Evolutionary conservation across 257 asterid species (phyloP).

Genomic region (Solanum gandarillasii): DNA sequence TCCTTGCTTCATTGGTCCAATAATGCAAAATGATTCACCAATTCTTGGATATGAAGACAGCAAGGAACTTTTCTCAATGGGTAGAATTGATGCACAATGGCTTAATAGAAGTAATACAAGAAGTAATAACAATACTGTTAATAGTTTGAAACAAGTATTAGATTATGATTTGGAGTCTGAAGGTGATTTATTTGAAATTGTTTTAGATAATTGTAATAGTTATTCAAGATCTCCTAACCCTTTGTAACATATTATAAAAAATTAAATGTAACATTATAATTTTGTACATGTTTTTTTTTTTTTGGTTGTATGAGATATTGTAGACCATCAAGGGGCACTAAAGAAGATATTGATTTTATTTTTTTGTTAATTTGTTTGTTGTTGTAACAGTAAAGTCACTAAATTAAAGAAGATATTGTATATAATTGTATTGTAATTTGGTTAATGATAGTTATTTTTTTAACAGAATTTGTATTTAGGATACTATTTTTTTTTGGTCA

Average conservation of each 20-base stretch:
- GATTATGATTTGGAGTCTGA: slow-evolving; percentile 66
- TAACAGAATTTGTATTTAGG: not conserved
- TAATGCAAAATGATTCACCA: slow-evolving; percentile 28
- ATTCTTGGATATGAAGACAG: slow-evolving; percentile 68
- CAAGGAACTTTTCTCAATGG: slow-evolving; percentile 91
- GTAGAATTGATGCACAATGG: slow-evolving; percentile 78
- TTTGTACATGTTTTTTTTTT: not conserved
- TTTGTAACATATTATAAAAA: not conserved
- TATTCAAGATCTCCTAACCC: slow-evolving; percentile 37
- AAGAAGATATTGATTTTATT: not conserved
- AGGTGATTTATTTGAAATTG: slow-evolving; percentile 85
- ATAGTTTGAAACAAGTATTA: slow-evolving; percentile 18
- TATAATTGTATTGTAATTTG: not conserved
- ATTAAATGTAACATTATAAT: not conserved
- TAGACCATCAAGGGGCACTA: not conserved
- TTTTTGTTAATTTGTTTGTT: not conserved
- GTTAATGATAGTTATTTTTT: not conserved
- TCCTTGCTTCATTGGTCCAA: slow-evolving; percentile 69
- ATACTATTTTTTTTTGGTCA: not conserved
- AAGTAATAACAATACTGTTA: slow-evolving; percentile 41
- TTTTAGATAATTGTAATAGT: slow-evolving; percentile 39
- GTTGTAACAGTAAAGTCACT: not conserved
- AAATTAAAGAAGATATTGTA: not conserved
- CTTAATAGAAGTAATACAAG: slow-evolving; percentile 40
- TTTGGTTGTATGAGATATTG: not conserved